phyloP scores from a whole-genome alignment of 140 eudicot species.

The Anethum foeniculum region DNA sequence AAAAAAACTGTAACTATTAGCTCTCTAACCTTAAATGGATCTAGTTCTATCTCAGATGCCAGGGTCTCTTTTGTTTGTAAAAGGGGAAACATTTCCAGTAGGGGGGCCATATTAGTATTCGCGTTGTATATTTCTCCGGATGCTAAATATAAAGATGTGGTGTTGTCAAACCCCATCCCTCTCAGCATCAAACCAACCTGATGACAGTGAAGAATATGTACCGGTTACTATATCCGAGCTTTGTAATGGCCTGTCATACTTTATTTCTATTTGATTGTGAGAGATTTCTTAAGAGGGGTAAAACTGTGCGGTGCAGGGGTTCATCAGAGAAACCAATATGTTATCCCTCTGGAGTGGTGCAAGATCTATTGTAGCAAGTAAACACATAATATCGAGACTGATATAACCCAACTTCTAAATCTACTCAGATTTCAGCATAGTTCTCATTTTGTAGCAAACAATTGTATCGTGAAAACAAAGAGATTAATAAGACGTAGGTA shows the following conservation, averaged over 20 bases:
- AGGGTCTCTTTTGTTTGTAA: conserved; percentile 84
- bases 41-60: conserved; percentile 71
- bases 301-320: not conserved
- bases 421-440: not conserved
- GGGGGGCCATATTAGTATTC: conserved; percentile 74
- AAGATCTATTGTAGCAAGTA: not conserved
- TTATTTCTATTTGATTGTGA: not conserved
- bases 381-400: not conserved
- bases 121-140: conserved; percentile 86
- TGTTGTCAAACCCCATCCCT: conserved; percentile 94
- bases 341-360: not conserved
- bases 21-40: conserved; percentile 61
- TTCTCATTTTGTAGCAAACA: not conserved
- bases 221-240: not conserved
- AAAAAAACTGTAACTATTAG: not conserved
- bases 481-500: not conserved
- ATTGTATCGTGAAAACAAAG: too few species aligned
- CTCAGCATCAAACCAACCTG: conserved; percentile 98
- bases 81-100: conserved; percentile 90
- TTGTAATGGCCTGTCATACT: not conserved
- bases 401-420: not conserved
- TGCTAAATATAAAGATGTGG: conserved; percentile 73
- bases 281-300: not conserved
- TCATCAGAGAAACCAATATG: not conserved
- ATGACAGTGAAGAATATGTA: not conserved